These are phyloP conservation scores for Aureobasidium melanogenum DNA, from an alignment of 2,329 filamentous ascomycete species.

Conservation along the genomic window DNA sequence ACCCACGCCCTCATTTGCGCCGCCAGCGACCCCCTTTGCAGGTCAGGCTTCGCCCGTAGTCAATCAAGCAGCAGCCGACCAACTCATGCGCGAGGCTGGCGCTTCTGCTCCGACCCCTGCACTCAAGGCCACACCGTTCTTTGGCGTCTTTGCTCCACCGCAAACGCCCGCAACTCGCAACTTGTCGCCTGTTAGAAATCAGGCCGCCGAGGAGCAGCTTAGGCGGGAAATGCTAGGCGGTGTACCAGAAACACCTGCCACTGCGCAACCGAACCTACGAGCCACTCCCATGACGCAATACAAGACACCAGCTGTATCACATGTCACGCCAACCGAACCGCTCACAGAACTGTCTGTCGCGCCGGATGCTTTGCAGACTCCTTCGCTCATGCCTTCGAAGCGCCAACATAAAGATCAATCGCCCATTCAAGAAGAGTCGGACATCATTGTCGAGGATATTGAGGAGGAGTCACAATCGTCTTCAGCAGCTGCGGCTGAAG, in stretches of 20 bases:
- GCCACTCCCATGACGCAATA: slow-evolving; percentile 1
- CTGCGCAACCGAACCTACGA: neutral
- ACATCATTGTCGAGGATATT: neutral
- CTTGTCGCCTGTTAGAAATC: neutral
- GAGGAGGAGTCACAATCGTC: neutral
- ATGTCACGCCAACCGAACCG: neutral
- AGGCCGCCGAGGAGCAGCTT: neutral
- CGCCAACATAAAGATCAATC: neutral
- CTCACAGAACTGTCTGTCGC: neutral
- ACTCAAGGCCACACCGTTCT: slow-evolving; percentile 1
- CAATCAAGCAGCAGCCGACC: slow-evolving; percentile 4
- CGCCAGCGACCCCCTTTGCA: slow-evolving; percentile 1
- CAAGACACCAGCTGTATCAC: neutral
- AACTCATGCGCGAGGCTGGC: slow-evolving; percentile 5
- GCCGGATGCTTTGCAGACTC: neutral
- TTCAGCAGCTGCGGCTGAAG: neutral
- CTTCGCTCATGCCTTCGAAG: neutral
- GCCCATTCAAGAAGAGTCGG: slow-evolving; percentile 5
- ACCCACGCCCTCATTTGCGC: neutral
- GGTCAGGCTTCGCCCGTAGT: neutral
- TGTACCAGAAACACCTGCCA: slow-evolving; percentile 5
- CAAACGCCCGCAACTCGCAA: neutral
- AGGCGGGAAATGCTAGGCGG: neutral
- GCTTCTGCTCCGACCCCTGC: neutral
- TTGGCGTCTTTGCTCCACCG: slow-evolving; percentile 5